phyloP scores from a whole-genome alignment of 2,329 filamentous ascomycete genomes.

The Aspergillus puulaauensis region DNA sequence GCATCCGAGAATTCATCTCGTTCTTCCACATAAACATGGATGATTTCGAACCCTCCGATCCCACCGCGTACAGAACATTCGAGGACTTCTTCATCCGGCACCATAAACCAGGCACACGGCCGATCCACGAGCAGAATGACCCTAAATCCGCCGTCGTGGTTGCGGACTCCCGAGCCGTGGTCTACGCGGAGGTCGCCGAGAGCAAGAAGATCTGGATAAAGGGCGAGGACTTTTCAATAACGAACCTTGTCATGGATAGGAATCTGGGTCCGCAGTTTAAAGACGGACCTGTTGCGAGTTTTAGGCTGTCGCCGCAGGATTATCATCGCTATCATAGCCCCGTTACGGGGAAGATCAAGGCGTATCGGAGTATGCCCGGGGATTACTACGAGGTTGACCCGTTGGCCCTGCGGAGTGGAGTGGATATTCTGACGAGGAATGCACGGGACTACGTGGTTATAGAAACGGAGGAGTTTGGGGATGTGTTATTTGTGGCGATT shows the following conservation, averaged over 20 bases:
- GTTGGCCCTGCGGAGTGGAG: slow-evolving; percentile 28
- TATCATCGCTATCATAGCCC: slow-evolving; percentile 50
- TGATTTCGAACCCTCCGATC: slow-evolving; percentile 39
- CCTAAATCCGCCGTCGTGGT: slow-evolving; percentile 30
- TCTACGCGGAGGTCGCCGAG: slow-evolving; percentile 34
- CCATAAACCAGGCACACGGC: slow-evolving; percentile 33
- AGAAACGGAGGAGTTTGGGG: slow-evolving; percentile 40
- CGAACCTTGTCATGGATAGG: slow-evolving; percentile 38
- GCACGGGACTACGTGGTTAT: slow-evolving; percentile 40
- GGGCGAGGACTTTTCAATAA: slow-evolving; percentile 44
- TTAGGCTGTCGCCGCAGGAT: slow-evolving; percentile 46
- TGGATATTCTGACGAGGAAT: slow-evolving; percentile 42
- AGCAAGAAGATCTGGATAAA: slow-evolving; percentile 45
- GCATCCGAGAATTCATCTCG: slow-evolving; percentile 34
- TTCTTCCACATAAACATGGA: slow-evolving; percentile 22
- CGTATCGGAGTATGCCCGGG: slow-evolving; percentile 41
- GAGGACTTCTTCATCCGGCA: slow-evolving; percentile 42
- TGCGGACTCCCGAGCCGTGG: slow-evolving; percentile 40
- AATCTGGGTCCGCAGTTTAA: slow-evolving; percentile 33
- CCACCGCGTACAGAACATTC: slow-evolving; percentile 35
- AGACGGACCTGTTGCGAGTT: slow-evolving; percentile 41
- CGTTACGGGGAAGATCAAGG: slow-evolving; percentile 39
- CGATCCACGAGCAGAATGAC: slow-evolving; percentile 32
- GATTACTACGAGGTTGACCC: slow-evolving; percentile 48
- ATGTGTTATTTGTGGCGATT: slow-evolving; percentile 45